These are phyloP conservation scores for Phytophthora agathidicida DNA, from an alignment of 352 stramenopile species.

Conservation along the genomic window DNA sequence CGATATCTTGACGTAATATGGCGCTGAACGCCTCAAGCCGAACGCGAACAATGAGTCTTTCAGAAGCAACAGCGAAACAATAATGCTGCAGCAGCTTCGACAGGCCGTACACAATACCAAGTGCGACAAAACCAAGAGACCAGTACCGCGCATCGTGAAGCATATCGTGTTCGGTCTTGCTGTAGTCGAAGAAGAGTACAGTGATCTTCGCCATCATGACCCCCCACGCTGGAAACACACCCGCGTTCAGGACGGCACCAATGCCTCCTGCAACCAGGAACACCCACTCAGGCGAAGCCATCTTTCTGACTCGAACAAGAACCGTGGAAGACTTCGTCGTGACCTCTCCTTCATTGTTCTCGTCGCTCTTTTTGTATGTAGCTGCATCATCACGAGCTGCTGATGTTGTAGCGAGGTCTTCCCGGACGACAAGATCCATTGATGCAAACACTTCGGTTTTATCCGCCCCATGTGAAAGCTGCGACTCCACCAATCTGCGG, in stretches of 20 bases:
- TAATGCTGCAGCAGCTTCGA: constrained; percentile 39
- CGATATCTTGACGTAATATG: constrained; percentile 69
- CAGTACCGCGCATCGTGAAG: constrained; percentile 29
- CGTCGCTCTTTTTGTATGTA: too few species aligned
- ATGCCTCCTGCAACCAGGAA: constrained; percentile 26
- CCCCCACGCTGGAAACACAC: constrained; percentile 48
- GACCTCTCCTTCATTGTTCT: too few species aligned
- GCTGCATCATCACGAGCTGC: too few species aligned
- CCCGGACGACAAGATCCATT: too few species aligned
- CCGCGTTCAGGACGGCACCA: constrained; percentile 38
- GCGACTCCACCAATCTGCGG: constrained; percentile 4
- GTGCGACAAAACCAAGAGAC: constrained; percentile 37
- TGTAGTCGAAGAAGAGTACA: constrained; percentile 42
- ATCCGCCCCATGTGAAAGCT: too few species aligned
- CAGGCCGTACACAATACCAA: constrained; percentile 33
- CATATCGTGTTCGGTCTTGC: constrained; percentile 30
- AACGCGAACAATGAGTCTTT: constrained; percentile 45
- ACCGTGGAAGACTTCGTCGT: too few species aligned
- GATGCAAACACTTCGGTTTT: too few species aligned
- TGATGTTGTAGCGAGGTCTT: too few species aligned
- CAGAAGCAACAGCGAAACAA: constrained; percentile 41
- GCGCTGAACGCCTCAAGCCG: constrained; percentile 34
- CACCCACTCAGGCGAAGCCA: constrained; percentile 32
- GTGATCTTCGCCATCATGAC: constrained; percentile 47
- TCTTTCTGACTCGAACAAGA: constrained; percentile 56